A percentile compares a stretch with the other conserved stretches of the same genome.
These are phyloP conservation scores for Trypanosoma mega DNA, from an alignment of 208 protist species.

Conservation along the genomic window DNA sequence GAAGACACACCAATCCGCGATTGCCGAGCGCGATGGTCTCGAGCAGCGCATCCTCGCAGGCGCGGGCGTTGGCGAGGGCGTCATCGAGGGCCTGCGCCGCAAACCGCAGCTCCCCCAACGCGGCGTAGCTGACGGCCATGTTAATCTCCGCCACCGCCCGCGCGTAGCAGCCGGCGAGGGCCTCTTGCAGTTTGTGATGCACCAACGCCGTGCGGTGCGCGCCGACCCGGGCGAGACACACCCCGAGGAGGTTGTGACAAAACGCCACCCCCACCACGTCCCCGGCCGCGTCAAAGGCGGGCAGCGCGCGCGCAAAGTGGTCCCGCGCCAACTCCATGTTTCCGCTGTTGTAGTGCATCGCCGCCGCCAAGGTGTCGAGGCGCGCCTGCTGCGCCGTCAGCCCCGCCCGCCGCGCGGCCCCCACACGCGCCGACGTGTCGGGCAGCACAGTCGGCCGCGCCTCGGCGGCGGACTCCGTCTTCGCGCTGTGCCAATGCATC, in stretches of 20 bases:
- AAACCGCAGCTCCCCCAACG: conserved; percentile 78
- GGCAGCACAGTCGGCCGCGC: conserved; percentile 41
- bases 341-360: conserved; percentile 81
- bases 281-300: conserved; percentile 49
- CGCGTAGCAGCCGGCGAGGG: conserved; percentile 74
- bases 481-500: conserved; percentile 35
- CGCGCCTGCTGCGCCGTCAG: conserved; percentile 49
- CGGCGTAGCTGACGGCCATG: conserved; percentile 82
- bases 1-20: conserved; percentile 67
- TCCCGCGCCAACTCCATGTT: conserved; percentile 67
- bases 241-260: conserved; percentile 86
- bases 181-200: conserved; percentile 84
- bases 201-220: conserved; percentile 77
- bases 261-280: conserved; percentile 64
- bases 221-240: conserved; percentile 65
- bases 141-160: conserved; percentile 84
- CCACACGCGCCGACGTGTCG: conserved; percentile 67
- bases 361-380: conserved; percentile 55
- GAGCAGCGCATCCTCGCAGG: conserved; percentile 59
- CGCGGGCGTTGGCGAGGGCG: conserved; percentile 57
- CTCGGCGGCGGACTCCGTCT: conserved; percentile 14
- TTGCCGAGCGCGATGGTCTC: conserved; percentile 85
- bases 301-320: conserved; percentile 52
- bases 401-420: conserved; percentile 51
- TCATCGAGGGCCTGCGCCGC: conserved; percentile 78